Base-by-base conservation (phyloP, 2,329 filamentous ascomycete genomes). In the Trichoderma sp. region DNA sequence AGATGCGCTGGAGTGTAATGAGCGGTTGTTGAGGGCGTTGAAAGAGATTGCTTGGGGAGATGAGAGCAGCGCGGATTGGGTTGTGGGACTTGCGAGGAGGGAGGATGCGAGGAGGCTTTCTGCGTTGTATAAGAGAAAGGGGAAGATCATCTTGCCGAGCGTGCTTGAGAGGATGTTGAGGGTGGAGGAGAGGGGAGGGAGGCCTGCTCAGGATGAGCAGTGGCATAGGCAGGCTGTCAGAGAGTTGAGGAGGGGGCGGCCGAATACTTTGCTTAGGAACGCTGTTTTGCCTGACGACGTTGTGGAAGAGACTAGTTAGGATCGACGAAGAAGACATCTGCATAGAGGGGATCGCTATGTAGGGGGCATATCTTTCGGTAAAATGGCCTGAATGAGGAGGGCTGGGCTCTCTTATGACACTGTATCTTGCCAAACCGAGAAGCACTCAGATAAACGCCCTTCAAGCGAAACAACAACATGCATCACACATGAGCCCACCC, bases 401-500 rank as follows among this genome's bases (percentile, higher is more conserved):
- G 28, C 48, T 14, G 19, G 26, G 17, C 19, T 39, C 10, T 39
- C 41, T 41, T 28, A 15, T 28, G 4, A 3, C 19, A 6, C n/a
- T 56, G 9, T 28, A 56, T 4, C n/a, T 4, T 44, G 19, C 12
- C 19, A 3, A 9, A 2, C n/a, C 17, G 15, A 28, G 12, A 28
- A 30, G 7, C 44, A 19, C 19, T 7, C 17, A 45, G 7, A 45
- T 4, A n/a, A 45, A 52, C 19, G 19, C 28, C 17, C 1, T 3
- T 15, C 2, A 44, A n/a, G 15, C 28, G 19, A 28, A 17, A 3
- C 5, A 14, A 3, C 5, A 14, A 56, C 5, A 39, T 12, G 4
- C 9, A 24, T 63, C 50, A 85, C 66, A 84, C 78, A 78, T 88
- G 85, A 64, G 81, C 81, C 85, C 85, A 88, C 2, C 85, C 85